Conservation (phyloP, 2,329 filamentous ascomycete species). For the Pyrenophora seminiperda region DNA sequence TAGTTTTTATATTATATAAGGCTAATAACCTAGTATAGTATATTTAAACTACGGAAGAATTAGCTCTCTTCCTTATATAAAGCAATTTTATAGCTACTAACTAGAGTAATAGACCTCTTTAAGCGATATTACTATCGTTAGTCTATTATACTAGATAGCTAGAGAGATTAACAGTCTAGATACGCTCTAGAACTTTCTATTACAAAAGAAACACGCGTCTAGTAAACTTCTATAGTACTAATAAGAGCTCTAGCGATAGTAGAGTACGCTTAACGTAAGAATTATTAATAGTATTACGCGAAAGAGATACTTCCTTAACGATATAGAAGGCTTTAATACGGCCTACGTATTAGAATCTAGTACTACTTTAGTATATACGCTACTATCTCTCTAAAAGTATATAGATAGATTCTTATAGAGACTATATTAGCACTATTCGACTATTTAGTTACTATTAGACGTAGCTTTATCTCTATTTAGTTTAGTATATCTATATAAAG, state of each 20-base stretch:
- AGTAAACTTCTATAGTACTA: slow-evolving; percentile 38
- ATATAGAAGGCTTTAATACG: slow-evolving; percentile 34
- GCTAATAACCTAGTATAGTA: not conserved
- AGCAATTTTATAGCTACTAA: not conserved
- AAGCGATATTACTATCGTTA: slow-evolving; percentile 41
- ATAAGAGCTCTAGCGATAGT: slow-evolving; percentile 40
- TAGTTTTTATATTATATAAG: not conserved
- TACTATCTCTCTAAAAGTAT: too few species aligned
- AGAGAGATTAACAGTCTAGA: slow-evolving; percentile 39
- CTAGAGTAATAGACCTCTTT: not conserved
- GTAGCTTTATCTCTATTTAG: too few species aligned
- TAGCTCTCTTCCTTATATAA: not conserved
- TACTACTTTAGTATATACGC: too few species aligned
- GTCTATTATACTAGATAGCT: slow-evolving; percentile 42
- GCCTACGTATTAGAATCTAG: slow-evolving; percentile 37
- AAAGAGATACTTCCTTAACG: slow-evolving; percentile 41
- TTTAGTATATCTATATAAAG: too few species aligned
- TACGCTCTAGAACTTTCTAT: slow-evolving; percentile 42
- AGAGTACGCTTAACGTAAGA: slow-evolving; percentile 35
- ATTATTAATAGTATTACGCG: slow-evolving; percentile 30
- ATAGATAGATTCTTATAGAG: slow-evolving; percentile 38
- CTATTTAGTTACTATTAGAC: too few species aligned
- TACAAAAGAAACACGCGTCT: slow-evolving; percentile 36
- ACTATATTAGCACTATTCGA: too few species aligned
- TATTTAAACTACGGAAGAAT: not conserved